Conservation (phyloP, 257 asterid species). For the Fraxinus pennsylvanica region DNA sequence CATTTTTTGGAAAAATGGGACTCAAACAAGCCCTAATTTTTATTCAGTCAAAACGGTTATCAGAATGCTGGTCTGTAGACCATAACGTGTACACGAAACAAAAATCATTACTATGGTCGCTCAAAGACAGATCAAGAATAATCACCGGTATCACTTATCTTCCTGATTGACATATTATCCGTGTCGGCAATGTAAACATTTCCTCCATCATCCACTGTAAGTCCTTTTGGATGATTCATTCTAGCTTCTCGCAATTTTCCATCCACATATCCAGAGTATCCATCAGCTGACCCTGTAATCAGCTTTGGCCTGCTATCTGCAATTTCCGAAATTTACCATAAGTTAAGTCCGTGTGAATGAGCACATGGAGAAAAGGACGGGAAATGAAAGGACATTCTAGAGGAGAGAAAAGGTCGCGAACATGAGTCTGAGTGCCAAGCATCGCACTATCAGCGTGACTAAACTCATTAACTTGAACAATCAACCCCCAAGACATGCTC, state of each 20-base stretch:
- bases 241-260: constrained; percentile 80
- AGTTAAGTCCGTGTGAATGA: constrained; percentile 17
- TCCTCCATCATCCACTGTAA: constrained; percentile 87
- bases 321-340: constrained; percentile 14
- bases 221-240: constrained; percentile 93
- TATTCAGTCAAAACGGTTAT: neutral
- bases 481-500: neutral
- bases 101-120: neutral
- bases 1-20: too few relatives aligned
- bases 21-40: neutral
- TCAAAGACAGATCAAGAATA: constrained; percentile 7
- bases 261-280: constrained; percentile 78
- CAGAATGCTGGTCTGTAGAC: neutral
- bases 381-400: neutral
- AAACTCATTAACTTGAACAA: constrained; percentile 15
- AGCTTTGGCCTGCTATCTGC: constrained; percentile 85
- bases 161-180: constrained; percentile 88
- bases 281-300: constrained; percentile 86
- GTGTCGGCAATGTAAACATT: constrained; percentile 85
- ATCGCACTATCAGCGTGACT: neutral
- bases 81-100: neutral
- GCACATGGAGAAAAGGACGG: neutral
- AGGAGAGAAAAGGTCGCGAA: neutral
- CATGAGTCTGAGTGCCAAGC: neutral
- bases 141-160: constrained; percentile 83